Evolutionary conservation across 1,284 basidiomycete genomes (phyloP), one percentile per base, ranked within the genome.

Genomic region (Thelephora terrestris): DNA sequence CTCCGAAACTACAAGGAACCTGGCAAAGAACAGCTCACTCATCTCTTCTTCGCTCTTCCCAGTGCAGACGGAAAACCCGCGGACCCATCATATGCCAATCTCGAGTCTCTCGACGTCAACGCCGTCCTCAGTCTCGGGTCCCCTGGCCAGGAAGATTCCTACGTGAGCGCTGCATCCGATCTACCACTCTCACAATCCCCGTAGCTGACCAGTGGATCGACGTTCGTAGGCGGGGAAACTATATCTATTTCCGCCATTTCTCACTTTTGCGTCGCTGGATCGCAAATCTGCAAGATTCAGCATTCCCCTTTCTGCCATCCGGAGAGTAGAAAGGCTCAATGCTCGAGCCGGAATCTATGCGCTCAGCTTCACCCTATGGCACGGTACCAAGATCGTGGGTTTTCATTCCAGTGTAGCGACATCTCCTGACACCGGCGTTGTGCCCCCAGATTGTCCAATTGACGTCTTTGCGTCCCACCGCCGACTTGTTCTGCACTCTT

Each of bases 271-370:
- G 24, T 96, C 92, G 7, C 71, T 96, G 36, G 95, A 98, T 64
- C 83, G 88, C 61, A 89, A 91, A 61, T 93, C 90, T 23, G 93
- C 94, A 52, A 78, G 87, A 42, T 92, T 94, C 69, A 91, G 91
- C 2, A 70, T 99, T 17, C 96, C 96, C 39, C 74, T 99, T 34
- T 93, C 88, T 52, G 94, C 92, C 2, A 84, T 99, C 53, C 79
- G 96, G 37, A 75, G 96, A 37, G 96, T 99, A n/a, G 96, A 99
- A 66, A 74, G 94, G 37, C 71, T 93, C 47, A 93, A 92, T 64
- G 87, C 90, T 18, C 77, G 92, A 32, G 89, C 92, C 20, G 94
- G 93, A 5, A 87, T 98, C 25, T 98, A 98, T 62, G 95, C 95
- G 5, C 76, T 99, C 37, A 92, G 91, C 57, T 71, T 99, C 24